Percentiles rank a stretch among this genome's conserved stretches.
Evolutionary conservation across 805 yeast species (phyloP).

Genomic region (Torulaspora delbrueckii): DNA sequence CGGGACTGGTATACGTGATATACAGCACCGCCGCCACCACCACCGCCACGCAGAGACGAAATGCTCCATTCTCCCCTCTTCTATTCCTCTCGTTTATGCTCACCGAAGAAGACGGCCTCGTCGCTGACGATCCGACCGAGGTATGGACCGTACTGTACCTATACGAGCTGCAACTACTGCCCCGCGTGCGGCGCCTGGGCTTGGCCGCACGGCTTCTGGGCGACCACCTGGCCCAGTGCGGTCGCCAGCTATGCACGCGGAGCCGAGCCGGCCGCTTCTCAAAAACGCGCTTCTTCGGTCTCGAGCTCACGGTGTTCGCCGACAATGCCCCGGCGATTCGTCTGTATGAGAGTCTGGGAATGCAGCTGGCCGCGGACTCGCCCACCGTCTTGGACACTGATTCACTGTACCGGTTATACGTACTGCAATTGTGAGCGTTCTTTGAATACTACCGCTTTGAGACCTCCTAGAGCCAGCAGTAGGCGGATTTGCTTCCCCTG

Average conservation of each 20-base stretch:
- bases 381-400: constrained; percentile 15
- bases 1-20: constrained; percentile 26
- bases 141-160: constrained; percentile 26
- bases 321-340: constrained; percentile 24
- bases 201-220: constrained; percentile 21
- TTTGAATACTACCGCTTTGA: neutral
- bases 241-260: neutral
- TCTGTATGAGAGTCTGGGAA: constrained; percentile 21
- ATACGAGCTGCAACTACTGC: constrained; percentile 30
- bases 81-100: constrained; percentile 28
- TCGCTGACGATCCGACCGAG: neutral
- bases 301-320: constrained; percentile 31
- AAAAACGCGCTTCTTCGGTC: constrained; percentile 13
- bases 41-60: constrained; percentile 1
- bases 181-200: constrained; percentile 15
- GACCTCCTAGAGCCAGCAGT: neutral
- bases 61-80: neutral
- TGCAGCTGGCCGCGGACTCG: constrained; percentile 22
- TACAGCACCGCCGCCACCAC: constrained; percentile 8
- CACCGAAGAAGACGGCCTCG: constrained; percentile 25
- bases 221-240: constrained; percentile 3
- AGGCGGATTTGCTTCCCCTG: neutral
- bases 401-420: constrained; percentile 4
- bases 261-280: neutral
- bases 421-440: neutral